Base-by-base conservation (phyloP, 1,284 basidiomycete genomes). In the Porogramme epimiltina region DNA sequence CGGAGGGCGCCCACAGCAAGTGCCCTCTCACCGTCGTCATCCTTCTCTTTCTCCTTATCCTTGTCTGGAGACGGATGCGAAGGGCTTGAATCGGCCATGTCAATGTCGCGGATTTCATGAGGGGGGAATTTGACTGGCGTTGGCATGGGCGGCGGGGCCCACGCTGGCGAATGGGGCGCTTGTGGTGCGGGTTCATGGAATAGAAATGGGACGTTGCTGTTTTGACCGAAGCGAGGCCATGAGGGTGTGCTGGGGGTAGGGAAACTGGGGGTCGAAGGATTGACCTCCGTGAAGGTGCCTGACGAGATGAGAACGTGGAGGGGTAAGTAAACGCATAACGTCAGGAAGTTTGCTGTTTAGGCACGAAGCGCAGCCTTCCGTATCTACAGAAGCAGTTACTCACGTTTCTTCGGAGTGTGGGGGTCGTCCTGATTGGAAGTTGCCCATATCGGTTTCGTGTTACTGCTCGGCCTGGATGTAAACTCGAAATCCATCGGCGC, bases 401-500 rank as follows among this genome's bases (percentile, higher is more conserved):
- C 73, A 89, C 88, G 83, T 80, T 90, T 90, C 61, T 75, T 74
- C 28, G 83, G 79, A 20, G 82, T 79, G 54, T 68, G 73, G 25
- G 72, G 61, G 43, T 80, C 79, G 18, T 77, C 75, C 25, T 33
- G 34, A 10, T 62, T 53, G 20, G 61, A 38, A 28, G 64, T 15
- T 26, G 77, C 78, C 87, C 87, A 89, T 3, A 76, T 79, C 8
- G 85, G 82, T 64, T 74, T 81, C 47, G 75, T 69, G 37, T 68
- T 66, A 49, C 70, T 73, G 50, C 76, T 75, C 2, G 79, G 75
- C 22, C 81, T 71, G 46, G 75, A 76, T 13, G 84, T 85, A 62
- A 79, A 86, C 59, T 89, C 80, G 67, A 83, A 91, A 68, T 91
- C 89, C 89, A 91, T 91, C 2, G 89, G 89, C 5, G 84, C 86